These are phyloP conservation scores for Bretschneidera sinensis DNA, from an alignment of 345 rosid genomes.

Conservation along the genomic window DNA sequence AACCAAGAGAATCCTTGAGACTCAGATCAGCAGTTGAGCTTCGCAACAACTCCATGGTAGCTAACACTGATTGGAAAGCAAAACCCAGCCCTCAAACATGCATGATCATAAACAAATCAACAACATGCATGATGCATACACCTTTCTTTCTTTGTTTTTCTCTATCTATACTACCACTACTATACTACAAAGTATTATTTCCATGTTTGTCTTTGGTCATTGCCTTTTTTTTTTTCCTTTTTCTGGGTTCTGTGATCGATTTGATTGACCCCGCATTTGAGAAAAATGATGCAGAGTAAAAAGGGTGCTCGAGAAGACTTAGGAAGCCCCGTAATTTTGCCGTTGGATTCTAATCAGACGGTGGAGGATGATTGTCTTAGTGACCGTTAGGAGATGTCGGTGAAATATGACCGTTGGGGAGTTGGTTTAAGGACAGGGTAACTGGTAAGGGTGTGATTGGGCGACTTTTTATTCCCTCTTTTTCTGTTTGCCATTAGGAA, in stretches of 20 bases:
- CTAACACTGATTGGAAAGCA: slow-evolving; percentile 14
- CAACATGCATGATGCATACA: slow-evolving; percentile 6
- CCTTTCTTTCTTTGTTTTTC: slow-evolving; percentile 18
- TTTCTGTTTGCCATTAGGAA: slow-evolving; percentile 18
- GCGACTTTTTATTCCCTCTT: neutral
- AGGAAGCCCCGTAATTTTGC: slow-evolving; percentile 15
- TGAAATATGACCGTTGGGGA: slow-evolving; percentile 95
- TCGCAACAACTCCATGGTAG: slow-evolving; percentile 35
- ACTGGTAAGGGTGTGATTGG: slow-evolving; percentile 18
- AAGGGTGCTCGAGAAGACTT: slow-evolving; percentile 31
- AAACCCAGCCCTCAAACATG: slow-evolving; percentile 16
- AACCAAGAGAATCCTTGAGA: slow-evolving; percentile 26
- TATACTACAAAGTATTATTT: slow-evolving; percentile 27
- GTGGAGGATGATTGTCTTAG: slow-evolving; percentile 30
- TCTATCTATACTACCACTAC: slow-evolving; percentile 18
- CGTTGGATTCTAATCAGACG: slow-evolving; percentile 69
- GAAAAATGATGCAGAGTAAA: slow-evolving; percentile 13
- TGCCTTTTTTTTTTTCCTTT: slow-evolving; percentile 29
- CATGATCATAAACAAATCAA: slow-evolving; percentile 20
- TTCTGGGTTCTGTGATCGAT: slow-evolving; percentile 28
- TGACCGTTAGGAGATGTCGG: slow-evolving; percentile 94
- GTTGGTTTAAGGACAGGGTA: slow-evolving; percentile 50
- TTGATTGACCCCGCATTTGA: slow-evolving; percentile 16
- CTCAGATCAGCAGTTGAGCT: slow-evolving; percentile 44
- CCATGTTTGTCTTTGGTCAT: slow-evolving; percentile 36